These are phyloP conservation scores for Chytriomyces sp. DNA, from an alignment of 192 early-diverging fungal genomes.

Conservation along the genomic window DNA sequence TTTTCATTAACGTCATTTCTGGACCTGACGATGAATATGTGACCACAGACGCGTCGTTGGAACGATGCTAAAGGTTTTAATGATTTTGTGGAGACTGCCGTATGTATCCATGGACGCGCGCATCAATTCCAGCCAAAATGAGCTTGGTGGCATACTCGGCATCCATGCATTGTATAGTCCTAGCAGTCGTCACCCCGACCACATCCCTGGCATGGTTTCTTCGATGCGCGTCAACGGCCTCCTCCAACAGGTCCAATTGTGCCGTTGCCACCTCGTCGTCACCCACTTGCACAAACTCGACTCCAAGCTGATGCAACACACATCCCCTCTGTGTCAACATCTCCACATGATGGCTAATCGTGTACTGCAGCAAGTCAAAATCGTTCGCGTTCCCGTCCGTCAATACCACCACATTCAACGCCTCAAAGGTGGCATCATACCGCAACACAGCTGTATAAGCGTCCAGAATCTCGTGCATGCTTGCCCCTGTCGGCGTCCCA, in stretches of 20 bases:
- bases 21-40: no score
- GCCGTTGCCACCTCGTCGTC: conserved; percentile 10
- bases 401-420: conserved; percentile 15
- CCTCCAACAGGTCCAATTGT: background rate
- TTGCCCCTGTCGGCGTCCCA: background rate
- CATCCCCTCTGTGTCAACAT: background rate
- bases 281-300: conserved; percentile 25
- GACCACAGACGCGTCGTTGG: no score
- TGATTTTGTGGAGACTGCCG: no score
- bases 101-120: background rate
- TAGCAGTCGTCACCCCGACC: background rate
- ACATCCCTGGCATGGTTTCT: background rate
- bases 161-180: background rate
- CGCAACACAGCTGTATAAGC: conserved; percentile 5
- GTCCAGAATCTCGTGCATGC: conserved; percentile 9
- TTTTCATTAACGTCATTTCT: no score
- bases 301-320: conserved; percentile 13
- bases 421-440: conserved; percentile 1
- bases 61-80: no score
- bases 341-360: conserved; percentile 6
- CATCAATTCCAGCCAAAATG: background rate
- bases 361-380: background rate
- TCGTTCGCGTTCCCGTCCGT: conserved; percentile 15
- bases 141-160: background rate
- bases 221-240: background rate